Percentiles rank a stretch among this genome's conserved stretches.
Evolutionary conservation across 768 basidiomycete species (phyloP).

Genomic region (Clavulina sp.): DNA sequence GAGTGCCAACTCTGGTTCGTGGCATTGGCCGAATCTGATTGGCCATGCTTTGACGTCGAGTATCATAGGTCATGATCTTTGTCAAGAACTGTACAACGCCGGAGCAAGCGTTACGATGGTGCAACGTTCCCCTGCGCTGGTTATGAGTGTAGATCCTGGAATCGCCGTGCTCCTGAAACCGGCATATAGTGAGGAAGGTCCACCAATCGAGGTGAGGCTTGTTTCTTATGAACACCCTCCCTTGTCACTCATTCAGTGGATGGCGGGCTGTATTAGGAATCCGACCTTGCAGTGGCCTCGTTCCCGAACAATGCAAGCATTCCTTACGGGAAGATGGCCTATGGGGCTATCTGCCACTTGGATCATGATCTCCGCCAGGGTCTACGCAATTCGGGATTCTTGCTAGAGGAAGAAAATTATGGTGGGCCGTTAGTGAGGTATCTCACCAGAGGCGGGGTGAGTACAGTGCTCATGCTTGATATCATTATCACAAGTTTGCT

Average conservation of each 20-base stretch:
- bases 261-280: not conserved
- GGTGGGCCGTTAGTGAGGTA: not conserved
- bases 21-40: not conserved
- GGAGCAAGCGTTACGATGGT: not conserved
- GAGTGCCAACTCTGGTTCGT: slow-evolving; percentile 3
- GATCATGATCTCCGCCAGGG: not conserved
- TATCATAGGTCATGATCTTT: not conserved
- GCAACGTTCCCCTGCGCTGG: not conserved
- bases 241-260: not conserved
- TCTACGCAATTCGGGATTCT: not conserved
- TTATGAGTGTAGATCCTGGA: not conserved
- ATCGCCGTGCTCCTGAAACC: not conserved
- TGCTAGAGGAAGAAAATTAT: not conserved
- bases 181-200: not conserved
- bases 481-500: not conserved
- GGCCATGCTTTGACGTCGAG: not conserved
- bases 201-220: not conserved
- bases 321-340: not conserved
- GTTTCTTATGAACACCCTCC: not conserved
- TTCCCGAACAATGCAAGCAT: not conserved
- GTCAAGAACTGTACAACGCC: not conserved
- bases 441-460: not conserved
- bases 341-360: not conserved
- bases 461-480: too few species aligned
- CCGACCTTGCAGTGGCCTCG: not conserved